These are phyloP conservation scores for Lactarius trivialis DNA, from an alignment of 768 basidiomycete species.

Conservation along the genomic window DNA sequence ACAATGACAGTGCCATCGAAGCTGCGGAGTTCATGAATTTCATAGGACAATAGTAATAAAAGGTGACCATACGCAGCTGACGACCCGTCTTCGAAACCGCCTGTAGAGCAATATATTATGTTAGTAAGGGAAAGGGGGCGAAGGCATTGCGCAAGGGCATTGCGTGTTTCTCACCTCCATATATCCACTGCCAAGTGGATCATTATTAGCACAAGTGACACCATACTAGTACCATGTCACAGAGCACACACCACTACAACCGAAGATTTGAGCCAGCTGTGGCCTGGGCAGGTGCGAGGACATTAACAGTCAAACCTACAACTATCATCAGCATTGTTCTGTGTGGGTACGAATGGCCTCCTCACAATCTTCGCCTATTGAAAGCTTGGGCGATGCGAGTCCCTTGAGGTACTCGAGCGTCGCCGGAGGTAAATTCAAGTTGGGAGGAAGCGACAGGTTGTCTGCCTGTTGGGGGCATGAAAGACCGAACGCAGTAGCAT, in stretches of 20 bases:
- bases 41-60: too few species aligned
- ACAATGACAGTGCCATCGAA: constrained; percentile 19
- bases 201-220: not conserved
- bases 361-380: constrained; percentile 23
- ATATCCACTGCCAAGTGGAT: constrained; percentile 23
- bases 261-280: constrained; percentile 14
- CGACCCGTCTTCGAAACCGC: not conserved
- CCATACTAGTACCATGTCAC: not conserved
- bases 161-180: constrained; percentile 15
- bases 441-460: not conserved
- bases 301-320: constrained; percentile 25
- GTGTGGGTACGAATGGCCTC: not conserved
- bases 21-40: not conserved
- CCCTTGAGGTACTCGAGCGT: constrained; percentile 1
- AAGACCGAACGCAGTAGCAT: constrained; percentile 20
- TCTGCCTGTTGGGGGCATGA: constrained; percentile 26
- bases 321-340: not conserved
- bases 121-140: not conserved
- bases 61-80: not conserved
- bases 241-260: constrained; percentile 25
- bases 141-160: too few species aligned
- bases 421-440: not conserved
- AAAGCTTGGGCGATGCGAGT: not conserved
- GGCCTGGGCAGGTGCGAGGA: constrained; percentile 18
- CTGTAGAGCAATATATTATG: not conserved